Base-by-base conservation (phyloP, 1,139 yeast species). In the Candida labiduridarum region DNA sequence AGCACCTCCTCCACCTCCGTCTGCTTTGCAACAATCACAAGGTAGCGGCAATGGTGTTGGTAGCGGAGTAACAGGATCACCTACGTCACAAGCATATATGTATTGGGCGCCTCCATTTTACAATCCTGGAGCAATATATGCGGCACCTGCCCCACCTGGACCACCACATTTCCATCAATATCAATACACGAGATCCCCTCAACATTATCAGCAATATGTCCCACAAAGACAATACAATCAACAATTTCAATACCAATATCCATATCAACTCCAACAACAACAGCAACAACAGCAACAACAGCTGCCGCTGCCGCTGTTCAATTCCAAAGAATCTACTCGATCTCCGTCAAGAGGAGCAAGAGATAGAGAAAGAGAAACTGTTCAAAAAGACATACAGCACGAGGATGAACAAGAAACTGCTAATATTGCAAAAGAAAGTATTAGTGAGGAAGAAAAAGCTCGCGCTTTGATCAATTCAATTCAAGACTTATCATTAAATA, bases 391-490 rank as follows among this genome's bases (percentile, higher is more conserved):
- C 12, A 2, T 15, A 41, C 22, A 29, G 2, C 33, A 43, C 22
- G 36, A 22, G 25, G n/a, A n/a, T 12, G 12, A 12, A 33, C 29
- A 18, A 14, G 14, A 8, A 8, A 10, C 7, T 10, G 15, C 30
- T 5, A 29, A 15, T 9, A 25, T 14, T 12, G 2, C 35, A 4
- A 36, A 35, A 22, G 30, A 16, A n/a, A 43, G 40, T 2, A n/a
- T 30, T 2, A 44, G 46, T 27, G 46, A 44, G 18, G 41, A 44
- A 18, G 46, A 44, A 36, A 44, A 44, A 12, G 46, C 46, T 15
- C 16, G 46, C 27, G 46, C 27, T 11, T 44, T 44, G 18, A 36
- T 44, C 18, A 44, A 36, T 18, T 44, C 46, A 10, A 44, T 44
- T 7, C 36, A 44, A 16, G 46, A 36, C 29, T 36, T 44, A 44